Base-by-base conservation (phyloP, 106 monocot genomes). In the Acanthochlamys bracteata region DNA sequence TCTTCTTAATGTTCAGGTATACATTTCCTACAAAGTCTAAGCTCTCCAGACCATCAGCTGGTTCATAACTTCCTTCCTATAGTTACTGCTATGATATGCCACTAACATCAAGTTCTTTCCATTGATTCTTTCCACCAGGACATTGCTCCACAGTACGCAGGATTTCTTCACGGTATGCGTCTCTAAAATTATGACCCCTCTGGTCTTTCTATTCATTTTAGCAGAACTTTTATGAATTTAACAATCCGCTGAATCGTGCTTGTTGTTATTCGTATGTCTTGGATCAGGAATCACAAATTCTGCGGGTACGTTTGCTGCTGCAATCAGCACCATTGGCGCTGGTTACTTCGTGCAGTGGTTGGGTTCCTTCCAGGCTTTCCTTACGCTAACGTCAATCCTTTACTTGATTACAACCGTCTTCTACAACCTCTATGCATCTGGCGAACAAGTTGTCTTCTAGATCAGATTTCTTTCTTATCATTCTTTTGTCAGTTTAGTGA, bases 331-430 rank as follows among this genome's bases (percentile, higher is more conserved):
- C 8, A 82, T 94, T 27, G 94, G 89, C 11, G 69, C 90, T 7
- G 94, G 90, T 7, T 94, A 89, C 42, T 93, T 89, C 21, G 93
- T 89, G 19, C 78, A 93, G 67, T 86, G 89, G 89, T 39, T 90
- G 68, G 94, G 94, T 57, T 94, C 94, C 9, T 90, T 94, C 69
- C 94, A 86, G 42, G 94, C 94, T 33, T 94, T 90, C 63, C 79
- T 94, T 10, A 82, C 84, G 40, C 78, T 94, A 52, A 94, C 94
- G 21, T 75, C 94, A 55, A 64, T 60, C 14, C 74, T 94, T 57
- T 90, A 86, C 71, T 84, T 90, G 77, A 41, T 72, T 22, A 71
- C 73, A 54, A 69, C 86, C 45, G 40, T 94, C 39, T 94, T 90
- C 65, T 94, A 80, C 72, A 90, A 90, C 59, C 17, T 75, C 10